phyloP scores from a whole-genome alignment of 352 stramenopile species.

The Phytophthora tubulina region DNA sequence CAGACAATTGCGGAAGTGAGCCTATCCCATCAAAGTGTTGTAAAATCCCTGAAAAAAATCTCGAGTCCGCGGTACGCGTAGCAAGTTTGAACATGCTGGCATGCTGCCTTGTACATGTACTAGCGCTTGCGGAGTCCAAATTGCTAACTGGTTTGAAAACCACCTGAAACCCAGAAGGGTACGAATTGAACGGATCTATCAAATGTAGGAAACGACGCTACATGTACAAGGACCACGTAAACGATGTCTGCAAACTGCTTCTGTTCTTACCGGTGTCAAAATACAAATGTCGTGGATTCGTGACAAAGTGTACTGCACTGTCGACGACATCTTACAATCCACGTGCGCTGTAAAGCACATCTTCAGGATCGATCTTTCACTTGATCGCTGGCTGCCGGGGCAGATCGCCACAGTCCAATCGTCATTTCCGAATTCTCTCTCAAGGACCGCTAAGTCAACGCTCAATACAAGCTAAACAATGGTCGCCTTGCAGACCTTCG shows the following conservation, averaged over 20 bases:
- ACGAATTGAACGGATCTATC: too few relatives aligned
- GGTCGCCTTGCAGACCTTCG: slow-evolving; percentile 6
- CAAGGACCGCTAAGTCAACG: neutral
- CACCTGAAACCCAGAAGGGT: too few relatives aligned
- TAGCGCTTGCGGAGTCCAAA: neutral
- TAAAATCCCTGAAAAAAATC: slow-evolving; percentile 13
- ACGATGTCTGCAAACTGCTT: too few relatives aligned
- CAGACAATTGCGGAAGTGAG: neutral
- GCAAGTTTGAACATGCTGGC: neutral
- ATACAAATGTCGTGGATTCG: slow-evolving; percentile 1
- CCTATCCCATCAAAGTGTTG: slow-evolving; percentile 10
- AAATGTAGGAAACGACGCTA: neutral
- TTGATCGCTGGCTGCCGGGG: slow-evolving; percentile 7
- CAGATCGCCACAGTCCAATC: neutral
- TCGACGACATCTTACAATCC: slow-evolving; percentile 16
- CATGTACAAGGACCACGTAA: neutral
- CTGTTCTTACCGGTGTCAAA: too few relatives aligned
- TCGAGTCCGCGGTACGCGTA: neutral
- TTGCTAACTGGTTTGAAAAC: too few relatives aligned
- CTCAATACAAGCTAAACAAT: slow-evolving; percentile 8
- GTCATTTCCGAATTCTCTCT: slow-evolving; percentile 21
- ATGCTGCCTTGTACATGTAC: neutral
- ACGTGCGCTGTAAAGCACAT: slow-evolving; percentile 12
- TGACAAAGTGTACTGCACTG: neutral
- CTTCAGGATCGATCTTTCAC: slow-evolving; percentile 23